These are phyloP conservation scores for Penicillium sp. DNA, from an alignment of 2,329 filamentous ascomycete genomes.

Conservation along the genomic window DNA sequence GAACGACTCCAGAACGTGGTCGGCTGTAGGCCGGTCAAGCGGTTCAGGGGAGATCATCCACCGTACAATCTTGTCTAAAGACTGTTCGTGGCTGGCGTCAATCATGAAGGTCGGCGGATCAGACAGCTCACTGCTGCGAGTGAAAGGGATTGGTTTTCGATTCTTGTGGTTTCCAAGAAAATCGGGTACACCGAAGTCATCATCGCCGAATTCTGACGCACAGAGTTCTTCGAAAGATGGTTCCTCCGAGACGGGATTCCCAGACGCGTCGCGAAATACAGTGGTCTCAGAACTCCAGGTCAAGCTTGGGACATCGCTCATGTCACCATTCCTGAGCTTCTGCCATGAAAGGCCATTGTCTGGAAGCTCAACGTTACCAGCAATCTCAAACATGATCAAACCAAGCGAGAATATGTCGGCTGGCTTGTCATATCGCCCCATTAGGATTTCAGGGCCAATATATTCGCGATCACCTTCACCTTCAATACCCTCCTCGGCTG, in stretches of 20 bases:
- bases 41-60: conserved; percentile 87
- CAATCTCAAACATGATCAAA: conserved; percentile 92
- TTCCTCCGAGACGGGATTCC: conserved; percentile 63
- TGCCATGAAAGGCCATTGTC: conserved; percentile 94
- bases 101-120: conserved; percentile 87
- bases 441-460: conserved; percentile 89
- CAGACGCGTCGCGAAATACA: conserved; percentile 75
- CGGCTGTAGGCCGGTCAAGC: conserved; percentile 71
- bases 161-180: conserved; percentile 35
- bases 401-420: conserved; percentile 94
- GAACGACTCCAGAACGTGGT: conserved; percentile 72
- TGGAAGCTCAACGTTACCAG: conserved; percentile 89
- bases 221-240: conserved; percentile 50
- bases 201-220: conserved; percentile 49
- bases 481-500: conserved; percentile 76
- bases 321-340: conserved; percentile 83
- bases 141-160: conserved; percentile 34
- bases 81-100: conserved; percentile 71
- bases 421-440: conserved; percentile 84
- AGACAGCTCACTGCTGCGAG: conserved; percentile 62
- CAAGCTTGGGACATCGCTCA: conserved; percentile 84
- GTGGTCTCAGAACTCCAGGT: conserved; percentile 77
- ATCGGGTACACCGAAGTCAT: conserved; percentile 47
- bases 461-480: conserved; percentile 96
- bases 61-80: conserved; percentile 80